A percentile compares a stretch with the other conserved stretches of the same genome.
phyloP scores from a whole-genome alignment of 305 asterid species.

The Solanum chacoense region DNA sequence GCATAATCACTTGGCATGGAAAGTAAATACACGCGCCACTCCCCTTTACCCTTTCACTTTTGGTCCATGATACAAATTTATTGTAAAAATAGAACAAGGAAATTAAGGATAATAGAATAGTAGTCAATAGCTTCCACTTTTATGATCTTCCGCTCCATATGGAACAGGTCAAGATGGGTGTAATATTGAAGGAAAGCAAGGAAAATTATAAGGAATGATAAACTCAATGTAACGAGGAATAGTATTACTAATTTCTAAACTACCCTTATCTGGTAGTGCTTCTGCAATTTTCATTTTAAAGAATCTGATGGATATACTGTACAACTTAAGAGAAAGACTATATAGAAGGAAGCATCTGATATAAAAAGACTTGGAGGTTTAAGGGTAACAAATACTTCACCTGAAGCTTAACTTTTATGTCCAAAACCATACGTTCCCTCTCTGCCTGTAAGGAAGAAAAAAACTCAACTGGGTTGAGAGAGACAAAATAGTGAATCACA shows the following conservation, averaged over 20 bases:
- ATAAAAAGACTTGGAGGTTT: constrained; percentile 4
- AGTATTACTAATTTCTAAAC: neutral
- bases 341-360: constrained; percentile 6
- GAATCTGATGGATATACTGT: neutral
- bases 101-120: neutral
- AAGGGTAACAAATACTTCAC: constrained; percentile 24
- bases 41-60: neutral
- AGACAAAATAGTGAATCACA: constrained; percentile 13
- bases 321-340: neutral
- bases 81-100: neutral
- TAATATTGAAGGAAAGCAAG: neutral
- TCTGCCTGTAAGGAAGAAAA: constrained; percentile 54
- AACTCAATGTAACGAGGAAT: neutral
- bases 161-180: neutral
- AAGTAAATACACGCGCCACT: neutral
- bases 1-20: neutral
- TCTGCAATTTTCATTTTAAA: neutral
- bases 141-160: neutral
- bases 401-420: constrained; percentile 95
- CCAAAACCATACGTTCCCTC: constrained; percentile 94
- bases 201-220: neutral
- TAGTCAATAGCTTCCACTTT: neutral
- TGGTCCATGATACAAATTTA: neutral
- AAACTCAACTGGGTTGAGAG: constrained; percentile 1
- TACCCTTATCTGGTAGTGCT: neutral